These are phyloP conservation scores for Ogataea corticis DNA, from an alignment of 805 yeast species.

Conservation along the genomic window DNA sequence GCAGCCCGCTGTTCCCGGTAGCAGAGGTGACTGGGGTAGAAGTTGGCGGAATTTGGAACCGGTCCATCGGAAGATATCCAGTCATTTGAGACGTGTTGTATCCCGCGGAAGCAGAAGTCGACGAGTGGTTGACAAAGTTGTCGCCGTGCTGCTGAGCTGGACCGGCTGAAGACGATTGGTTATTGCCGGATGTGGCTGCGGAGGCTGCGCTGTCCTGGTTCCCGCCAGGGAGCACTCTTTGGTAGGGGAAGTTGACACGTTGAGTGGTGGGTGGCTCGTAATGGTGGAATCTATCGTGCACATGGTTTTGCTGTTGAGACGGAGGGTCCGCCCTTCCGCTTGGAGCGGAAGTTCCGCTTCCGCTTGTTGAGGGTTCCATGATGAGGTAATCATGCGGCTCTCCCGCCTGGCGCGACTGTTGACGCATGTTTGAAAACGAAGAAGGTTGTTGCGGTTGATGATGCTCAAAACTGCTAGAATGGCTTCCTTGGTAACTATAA, in stretches of 20 bases:
- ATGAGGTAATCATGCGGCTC: constrained; percentile 19
- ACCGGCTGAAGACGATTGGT: background rate
- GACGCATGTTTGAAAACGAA: constrained; percentile 12
- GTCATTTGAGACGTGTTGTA: constrained; percentile 11
- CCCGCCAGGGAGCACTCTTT: constrained; percentile 1
- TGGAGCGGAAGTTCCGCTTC: constrained; percentile 3
- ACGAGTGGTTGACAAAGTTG: no score
- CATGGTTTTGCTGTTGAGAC: constrained; percentile 1
- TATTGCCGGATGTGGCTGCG: constrained; percentile 1
- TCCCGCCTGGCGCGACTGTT: constrained; percentile 7
- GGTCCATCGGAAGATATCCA: constrained; percentile 11
- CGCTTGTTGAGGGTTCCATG: constrained; percentile 17
- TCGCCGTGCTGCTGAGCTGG: no score
- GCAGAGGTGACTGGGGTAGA: constrained; percentile 3
- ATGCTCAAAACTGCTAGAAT: constrained; percentile 9
- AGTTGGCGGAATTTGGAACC: background rate
- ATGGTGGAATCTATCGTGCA: constrained; percentile 18
- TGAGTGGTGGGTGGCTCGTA: constrained; percentile 16
- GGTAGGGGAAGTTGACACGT: constrained; percentile 6
- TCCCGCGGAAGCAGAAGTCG: background rate
- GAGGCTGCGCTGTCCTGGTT: constrained; percentile 4
- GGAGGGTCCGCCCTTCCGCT: background rate
- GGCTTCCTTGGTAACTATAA: constrained; percentile 11
- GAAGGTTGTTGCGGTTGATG: constrained; percentile 14
- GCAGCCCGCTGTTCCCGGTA: background rate